Base-by-base conservation (phyloP, 2,329 filamentous ascomycete genomes). In the Botryotinia globosa region DNA sequence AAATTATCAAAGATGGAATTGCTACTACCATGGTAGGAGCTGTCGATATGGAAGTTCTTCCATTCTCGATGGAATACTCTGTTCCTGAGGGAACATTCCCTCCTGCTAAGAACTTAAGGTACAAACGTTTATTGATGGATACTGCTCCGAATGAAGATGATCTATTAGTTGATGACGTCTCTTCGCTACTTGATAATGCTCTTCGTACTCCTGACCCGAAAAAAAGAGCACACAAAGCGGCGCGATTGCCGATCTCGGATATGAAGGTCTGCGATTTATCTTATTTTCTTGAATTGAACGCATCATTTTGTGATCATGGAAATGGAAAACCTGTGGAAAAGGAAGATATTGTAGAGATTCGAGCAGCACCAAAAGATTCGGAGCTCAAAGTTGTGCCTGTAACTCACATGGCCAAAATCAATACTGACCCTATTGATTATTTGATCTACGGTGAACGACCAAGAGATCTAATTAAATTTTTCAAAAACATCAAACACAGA, bases 401-500 rank as follows among this genome's bases (percentile, higher is more conserved):
- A 10, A 32, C 34, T 42, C 34, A 67, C 16, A 16, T 56, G 34
- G 34, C 32, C 25, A 39, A 54, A 67, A 67, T 56, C 25, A 56
- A 67, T 29, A 67, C 48, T 32, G 48, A 67, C 10, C 45, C 64
- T 56, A 67, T 67, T 56, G 45, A 67, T 32, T 12, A 56, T 22
- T 56, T 67, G n/a, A 67, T 67, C 64, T 67, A 56, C 25, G 64
- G 22, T 18, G 45, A 67, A 54, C 45, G 64, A 25, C 34, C 64
- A 16, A 39, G 34, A 37, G 18, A 56, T 32, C 3, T 67, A 20
- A 56, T 67, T 8, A 22, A 16, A 29, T 67, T 67, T 67, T 67
- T 67, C 48, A 67, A 20, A 5, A 67, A 67, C 7, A 67, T 67
- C n/a, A 67, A 42, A 67, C 34, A 56, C 25, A 67, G 64, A 42